A percentile compares a stretch with the other conserved stretches of the same genome.
Conservation (phyloP, 495 filamentous ascomycete genomes). For the Trichocladium uniseriatum region DNA sequence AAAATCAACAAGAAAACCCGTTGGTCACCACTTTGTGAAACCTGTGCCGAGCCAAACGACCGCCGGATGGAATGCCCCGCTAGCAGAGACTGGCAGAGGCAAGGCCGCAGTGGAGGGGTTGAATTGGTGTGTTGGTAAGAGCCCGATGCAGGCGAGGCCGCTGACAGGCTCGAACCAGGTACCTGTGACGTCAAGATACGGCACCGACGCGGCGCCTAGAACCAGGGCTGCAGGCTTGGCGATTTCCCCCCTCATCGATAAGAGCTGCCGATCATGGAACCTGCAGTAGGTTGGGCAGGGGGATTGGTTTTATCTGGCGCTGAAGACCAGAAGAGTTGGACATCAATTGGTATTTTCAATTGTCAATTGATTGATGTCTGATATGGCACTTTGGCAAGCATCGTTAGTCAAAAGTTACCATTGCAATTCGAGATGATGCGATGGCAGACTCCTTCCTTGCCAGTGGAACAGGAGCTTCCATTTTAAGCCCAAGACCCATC, state of each 20-base stretch:
- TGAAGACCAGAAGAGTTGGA: no score
- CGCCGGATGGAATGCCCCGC: background rate
- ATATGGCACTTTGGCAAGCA: no score
- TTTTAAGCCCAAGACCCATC: background rate
- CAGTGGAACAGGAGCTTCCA: background rate
- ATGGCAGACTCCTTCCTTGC: background rate
- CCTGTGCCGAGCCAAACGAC: background rate
- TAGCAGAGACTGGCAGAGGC: background rate
- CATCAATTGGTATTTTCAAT: no score
- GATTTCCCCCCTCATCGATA: background rate
- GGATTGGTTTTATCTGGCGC: no score
- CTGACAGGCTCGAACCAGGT: background rate
- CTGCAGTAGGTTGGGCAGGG: no score
- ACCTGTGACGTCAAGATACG: conserved; percentile 6
- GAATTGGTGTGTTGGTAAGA: conserved; percentile 5
- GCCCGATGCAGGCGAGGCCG: background rate
- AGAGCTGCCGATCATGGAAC: no score
- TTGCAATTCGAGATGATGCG: background rate
- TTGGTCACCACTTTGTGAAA: background rate
- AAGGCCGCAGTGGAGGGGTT: background rate
- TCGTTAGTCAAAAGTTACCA: no score
- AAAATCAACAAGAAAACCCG: background rate
- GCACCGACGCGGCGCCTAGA: conserved; percentile 3
- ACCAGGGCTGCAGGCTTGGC: conserved; percentile 5
- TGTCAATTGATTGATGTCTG: no score